A percentile compares a stretch with the other conserved stretches of the same genome.
Conservation (phyloP, 768 basidiomycete species). For the Phylloporus arenicola region DNA sequence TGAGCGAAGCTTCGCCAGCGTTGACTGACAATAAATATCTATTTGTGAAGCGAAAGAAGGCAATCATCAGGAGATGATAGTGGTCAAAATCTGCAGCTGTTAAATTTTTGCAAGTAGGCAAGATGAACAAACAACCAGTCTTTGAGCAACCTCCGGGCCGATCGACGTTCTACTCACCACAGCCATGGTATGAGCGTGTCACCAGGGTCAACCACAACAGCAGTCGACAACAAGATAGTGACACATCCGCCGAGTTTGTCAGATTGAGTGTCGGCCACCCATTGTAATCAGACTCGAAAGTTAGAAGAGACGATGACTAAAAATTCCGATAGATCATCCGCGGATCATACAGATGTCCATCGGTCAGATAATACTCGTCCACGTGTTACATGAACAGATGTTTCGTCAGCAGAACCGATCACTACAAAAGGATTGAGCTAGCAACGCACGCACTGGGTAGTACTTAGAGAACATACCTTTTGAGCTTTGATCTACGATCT, state of each 20-base stretch:
- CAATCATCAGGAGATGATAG: no score
- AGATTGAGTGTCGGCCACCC: background rate
- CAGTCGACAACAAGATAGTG: background rate
- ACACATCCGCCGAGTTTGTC: background rate
- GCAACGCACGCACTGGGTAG: background rate
- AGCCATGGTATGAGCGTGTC: no score
- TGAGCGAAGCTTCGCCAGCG: no score
- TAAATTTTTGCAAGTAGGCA: background rate
- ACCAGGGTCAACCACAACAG: no score
- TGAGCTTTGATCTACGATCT: constrained; percentile 76
- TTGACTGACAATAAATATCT: no score
- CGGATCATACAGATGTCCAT: background rate
- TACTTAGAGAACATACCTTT: constrained; percentile 49
- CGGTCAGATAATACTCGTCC: background rate
- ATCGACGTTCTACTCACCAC: background rate
- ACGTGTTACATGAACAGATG: constrained; percentile 10
- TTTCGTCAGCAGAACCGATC: constrained; percentile 42
- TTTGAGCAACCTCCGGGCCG: background rate
- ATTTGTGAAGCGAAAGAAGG: no score
- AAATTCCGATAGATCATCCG: background rate
- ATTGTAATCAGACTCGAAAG: background rate
- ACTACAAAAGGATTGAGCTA: constrained; percentile 20
- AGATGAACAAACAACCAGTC: no score
- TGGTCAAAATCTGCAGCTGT: no score
- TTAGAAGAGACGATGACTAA: background rate